Evolutionary conservation across 768 basidiomycete species (phyloP).

Genomic region (Tephrocybe rancida): DNA sequence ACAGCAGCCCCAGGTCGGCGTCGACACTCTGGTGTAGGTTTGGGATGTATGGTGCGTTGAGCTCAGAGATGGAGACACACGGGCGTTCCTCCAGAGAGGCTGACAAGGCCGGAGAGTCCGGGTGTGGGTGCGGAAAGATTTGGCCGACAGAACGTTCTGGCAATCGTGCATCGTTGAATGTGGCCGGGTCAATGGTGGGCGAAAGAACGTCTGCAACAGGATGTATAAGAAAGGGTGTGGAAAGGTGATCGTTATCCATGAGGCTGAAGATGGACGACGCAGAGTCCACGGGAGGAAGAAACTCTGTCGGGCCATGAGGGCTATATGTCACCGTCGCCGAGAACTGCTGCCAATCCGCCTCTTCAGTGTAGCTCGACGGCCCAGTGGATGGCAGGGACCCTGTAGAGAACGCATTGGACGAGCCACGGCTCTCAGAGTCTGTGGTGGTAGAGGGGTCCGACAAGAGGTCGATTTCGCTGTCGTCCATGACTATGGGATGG

Average conservation of each 20-base stretch:
- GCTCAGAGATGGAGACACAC: constrained; percentile 20
- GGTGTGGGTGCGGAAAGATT: constrained; percentile 6
- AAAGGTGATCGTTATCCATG: constrained; percentile 2
- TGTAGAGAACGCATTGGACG: constrained; percentile 14
- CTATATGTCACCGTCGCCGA: constrained; percentile 6
- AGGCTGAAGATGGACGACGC: background rate
- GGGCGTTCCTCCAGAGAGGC: constrained; percentile 8
- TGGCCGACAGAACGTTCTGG: background rate
- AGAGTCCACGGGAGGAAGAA: constrained; percentile 11
- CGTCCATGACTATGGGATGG: constrained; percentile 13
- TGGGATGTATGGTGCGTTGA: constrained; percentile 18
- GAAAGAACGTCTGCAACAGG: constrained; percentile 2
- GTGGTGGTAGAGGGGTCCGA: constrained; percentile 18
- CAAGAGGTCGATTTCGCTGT: constrained; percentile 16
- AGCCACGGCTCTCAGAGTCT: constrained; percentile 17
- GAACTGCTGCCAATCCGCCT: constrained; percentile 12
- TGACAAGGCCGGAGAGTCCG: constrained; percentile 2
- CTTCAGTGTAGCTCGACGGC: constrained; percentile 1
- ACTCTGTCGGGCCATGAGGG: constrained; percentile 6
- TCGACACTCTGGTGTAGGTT: background rate
- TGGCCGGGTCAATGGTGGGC: constrained; percentile 8
- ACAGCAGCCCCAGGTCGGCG: background rate
- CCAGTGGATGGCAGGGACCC: constrained; percentile 10
- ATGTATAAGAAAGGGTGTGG: constrained; percentile 4
- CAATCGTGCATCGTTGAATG: constrained; percentile 7